Evolutionary conservation across 805 yeast species (phyloP).

Genomic region (Myxozyma sirexii): DNA sequence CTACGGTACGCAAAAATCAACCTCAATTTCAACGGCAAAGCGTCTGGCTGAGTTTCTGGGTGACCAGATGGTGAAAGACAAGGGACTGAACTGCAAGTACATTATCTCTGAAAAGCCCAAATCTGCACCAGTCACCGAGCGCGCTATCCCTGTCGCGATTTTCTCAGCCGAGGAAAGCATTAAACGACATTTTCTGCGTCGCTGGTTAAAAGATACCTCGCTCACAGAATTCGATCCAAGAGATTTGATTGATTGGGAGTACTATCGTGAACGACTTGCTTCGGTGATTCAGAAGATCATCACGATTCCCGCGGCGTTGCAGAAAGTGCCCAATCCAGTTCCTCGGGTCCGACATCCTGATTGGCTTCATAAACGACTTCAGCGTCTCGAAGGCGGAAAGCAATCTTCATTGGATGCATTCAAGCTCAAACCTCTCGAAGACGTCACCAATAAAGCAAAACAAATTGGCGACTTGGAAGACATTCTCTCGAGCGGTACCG

Average conservation of each 20-base stretch:
- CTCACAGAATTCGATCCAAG: constrained; percentile 84
- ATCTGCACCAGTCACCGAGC: constrained; percentile 88
- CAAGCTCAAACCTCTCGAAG: constrained; percentile 46
- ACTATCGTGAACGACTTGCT: constrained; percentile 85
- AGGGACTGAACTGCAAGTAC: constrained; percentile 93
- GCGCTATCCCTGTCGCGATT: constrained; percentile 96
- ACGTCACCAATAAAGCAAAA: constrained; percentile 38
- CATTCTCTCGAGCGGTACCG: constrained; percentile 26
- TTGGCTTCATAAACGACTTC: constrained; percentile 76
- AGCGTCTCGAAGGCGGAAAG: constrained; percentile 58
- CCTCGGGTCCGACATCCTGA: constrained; percentile 93
- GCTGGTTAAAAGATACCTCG: constrained; percentile 83
- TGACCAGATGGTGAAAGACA: constrained; percentile 93
- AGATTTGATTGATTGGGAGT: constrained; percentile 87
- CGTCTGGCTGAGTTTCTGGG: constrained; percentile 94
- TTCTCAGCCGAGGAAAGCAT: constrained; percentile 78
- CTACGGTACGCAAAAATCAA: constrained; percentile 87
- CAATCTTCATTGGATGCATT: constrained; percentile 64
- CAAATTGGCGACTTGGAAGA: constrained; percentile 38
- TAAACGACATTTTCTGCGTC: constrained; percentile 71
- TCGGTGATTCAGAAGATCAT: constrained; percentile 93
- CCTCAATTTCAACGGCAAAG: constrained; percentile 93
- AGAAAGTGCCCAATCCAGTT: constrained; percentile 84
- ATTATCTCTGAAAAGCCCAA: constrained; percentile 82
- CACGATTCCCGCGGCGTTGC: constrained; percentile 96